Percentiles rank a stretch among this genome's conserved stretches.
These are phyloP conservation scores for Podospora didyma DNA, from an alignment of 495 filamentous ascomycete genomes.

Conservation along the genomic window DNA sequence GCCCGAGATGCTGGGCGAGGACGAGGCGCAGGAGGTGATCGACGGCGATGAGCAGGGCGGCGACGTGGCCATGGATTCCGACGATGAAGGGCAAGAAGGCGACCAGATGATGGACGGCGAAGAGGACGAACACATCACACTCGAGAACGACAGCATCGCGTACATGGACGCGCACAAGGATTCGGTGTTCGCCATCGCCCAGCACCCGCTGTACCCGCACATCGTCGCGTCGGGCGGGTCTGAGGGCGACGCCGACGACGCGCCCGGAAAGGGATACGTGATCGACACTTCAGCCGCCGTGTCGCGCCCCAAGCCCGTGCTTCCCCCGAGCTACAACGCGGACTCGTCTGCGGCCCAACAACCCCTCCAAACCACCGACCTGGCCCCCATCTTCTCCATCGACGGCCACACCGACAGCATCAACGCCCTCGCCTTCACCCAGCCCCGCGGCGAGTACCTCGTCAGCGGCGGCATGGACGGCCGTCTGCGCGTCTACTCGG, in stretches of 20 bases:
- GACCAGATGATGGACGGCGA: slow-evolving; percentile 50
- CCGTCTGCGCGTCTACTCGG: slow-evolving; percentile 64
- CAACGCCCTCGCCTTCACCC: slow-evolving; percentile 78
- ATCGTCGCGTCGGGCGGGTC: slow-evolving; percentile 84
- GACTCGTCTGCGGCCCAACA: slow-evolving; percentile 50
- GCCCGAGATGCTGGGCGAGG: slow-evolving; percentile 61
- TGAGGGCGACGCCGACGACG: slow-evolving; percentile 69
- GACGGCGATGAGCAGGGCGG: slow-evolving; percentile 61
- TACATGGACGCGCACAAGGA: slow-evolving; percentile 88
- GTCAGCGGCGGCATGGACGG: slow-evolving; percentile 83
- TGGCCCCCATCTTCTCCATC: slow-evolving; percentile 62
- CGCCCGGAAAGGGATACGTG: slow-evolving; percentile 65
- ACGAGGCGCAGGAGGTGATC: slow-evolving; percentile 54
- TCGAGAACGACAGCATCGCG: slow-evolving; percentile 86
- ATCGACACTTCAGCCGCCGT: slow-evolving; percentile 64
- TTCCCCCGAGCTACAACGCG: slow-evolving; percentile 70
- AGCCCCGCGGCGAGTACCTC: slow-evolving; percentile 79
- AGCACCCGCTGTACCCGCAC: slow-evolving; percentile 74
- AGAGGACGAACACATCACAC: slow-evolving; percentile 65
- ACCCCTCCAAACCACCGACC: slow-evolving; percentile 40
- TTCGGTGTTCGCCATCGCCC: slow-evolving; percentile 87
- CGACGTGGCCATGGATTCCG: slow-evolving; percentile 38
- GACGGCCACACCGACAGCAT: slow-evolving; percentile 89
- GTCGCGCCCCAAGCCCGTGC: slow-evolving; percentile 50
- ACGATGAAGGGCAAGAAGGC: slow-evolving; percentile 46